A percentile compares a stretch with the other conserved stretches of the same genome.
These are phyloP conservation scores for Russula abietina DNA, from an alignment of 768 basidiomycete species.

Conservation along the genomic window DNA sequence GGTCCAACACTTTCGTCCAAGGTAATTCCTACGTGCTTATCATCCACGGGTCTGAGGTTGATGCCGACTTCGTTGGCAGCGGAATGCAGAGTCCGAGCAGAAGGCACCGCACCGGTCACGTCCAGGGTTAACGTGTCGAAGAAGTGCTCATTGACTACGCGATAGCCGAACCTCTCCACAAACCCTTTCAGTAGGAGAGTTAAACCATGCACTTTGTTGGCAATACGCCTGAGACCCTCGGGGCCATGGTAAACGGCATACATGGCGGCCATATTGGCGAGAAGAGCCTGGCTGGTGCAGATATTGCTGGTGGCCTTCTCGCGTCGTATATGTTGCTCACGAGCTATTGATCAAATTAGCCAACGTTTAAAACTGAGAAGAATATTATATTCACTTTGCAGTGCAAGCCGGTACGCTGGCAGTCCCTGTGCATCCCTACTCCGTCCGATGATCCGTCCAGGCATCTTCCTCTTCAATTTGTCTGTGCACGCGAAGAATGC, in stretches of 20 bases:
- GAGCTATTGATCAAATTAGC: slow-evolving; percentile 45
- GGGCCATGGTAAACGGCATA: slow-evolving; percentile 97
- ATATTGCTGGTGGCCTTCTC: slow-evolving; percentile 99
- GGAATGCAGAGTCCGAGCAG: slow-evolving; percentile 59
- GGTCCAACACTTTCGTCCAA: slow-evolving; percentile 86
- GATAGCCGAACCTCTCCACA: slow-evolving; percentile 71
- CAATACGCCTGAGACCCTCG: slow-evolving; percentile 75
- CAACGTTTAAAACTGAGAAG: neutral
- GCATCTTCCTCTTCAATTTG: slow-evolving; percentile 93
- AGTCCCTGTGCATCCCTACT: slow-evolving; percentile 81
- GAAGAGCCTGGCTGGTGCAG: slow-evolving; percentile 94
- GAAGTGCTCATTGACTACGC: slow-evolving; percentile 61
- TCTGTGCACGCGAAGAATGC: slow-evolving; percentile 96
- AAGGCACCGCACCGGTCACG: slow-evolving; percentile 52
- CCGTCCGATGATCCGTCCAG: slow-evolving; percentile 90
- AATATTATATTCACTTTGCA: slow-evolving; percentile 69
- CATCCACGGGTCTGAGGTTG: slow-evolving; percentile 78
- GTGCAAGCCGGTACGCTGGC: slow-evolving; percentile 83
- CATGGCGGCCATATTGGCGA: slow-evolving; percentile 99
- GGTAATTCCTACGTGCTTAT: slow-evolving; percentile 74
- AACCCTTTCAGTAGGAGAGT: slow-evolving; percentile 68
- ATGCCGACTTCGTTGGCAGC: slow-evolving; percentile 59
- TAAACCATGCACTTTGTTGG: slow-evolving; percentile 83
- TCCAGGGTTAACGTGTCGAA: slow-evolving; percentile 90
- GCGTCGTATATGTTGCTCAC: slow-evolving; percentile 94